Percentiles rank a stretch among this genome's conserved stretches.
These are phyloP conservation scores for Ophiostoma quercus DNA, from an alignment of 2,329 filamentous ascomycete species.

Conservation along the genomic window DNA sequence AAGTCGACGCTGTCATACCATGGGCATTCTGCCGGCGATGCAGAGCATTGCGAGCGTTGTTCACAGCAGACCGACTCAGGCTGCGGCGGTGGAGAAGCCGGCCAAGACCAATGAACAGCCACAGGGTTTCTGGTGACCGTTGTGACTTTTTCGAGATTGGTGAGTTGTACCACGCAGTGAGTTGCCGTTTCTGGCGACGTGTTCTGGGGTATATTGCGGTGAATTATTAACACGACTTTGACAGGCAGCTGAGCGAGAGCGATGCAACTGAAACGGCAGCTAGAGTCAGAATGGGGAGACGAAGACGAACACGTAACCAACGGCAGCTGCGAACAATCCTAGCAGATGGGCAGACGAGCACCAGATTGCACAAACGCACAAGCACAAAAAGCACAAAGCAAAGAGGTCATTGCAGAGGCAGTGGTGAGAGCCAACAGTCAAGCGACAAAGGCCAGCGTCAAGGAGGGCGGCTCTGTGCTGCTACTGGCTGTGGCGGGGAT, in stretches of 20 bases:
- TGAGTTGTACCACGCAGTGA: not conserved
- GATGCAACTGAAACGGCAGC: not conserved
- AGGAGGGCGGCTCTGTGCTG: constrained; percentile 20
- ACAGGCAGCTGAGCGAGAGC: not conserved
- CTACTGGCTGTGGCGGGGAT: constrained; percentile 13
- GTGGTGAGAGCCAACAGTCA: not conserved
- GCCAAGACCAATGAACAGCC: not conserved
- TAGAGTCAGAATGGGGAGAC: no score
- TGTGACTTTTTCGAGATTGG: no score
- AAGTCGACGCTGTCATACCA: not conserved
- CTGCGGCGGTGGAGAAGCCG: not conserved
- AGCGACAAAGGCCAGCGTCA: constrained; percentile 14
- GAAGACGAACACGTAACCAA: no score
- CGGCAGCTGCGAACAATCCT: not conserved
- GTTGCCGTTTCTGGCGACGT: not conserved
- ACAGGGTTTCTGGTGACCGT: constrained; percentile 9
- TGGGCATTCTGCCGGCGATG: not conserved
- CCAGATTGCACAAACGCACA: not conserved
- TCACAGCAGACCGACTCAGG: not conserved
- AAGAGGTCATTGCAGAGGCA: not conserved
- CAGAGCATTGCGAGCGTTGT: not conserved
- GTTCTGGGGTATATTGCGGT: not conserved
- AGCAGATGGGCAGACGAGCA: not conserved
- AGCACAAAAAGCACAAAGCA: not conserved
- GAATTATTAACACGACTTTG: not conserved